These are phyloP conservation scores for Trichophyton mentagrophytes DNA, from an alignment of 2,329 filamentous ascomycete species.

Conservation along the genomic window DNA sequence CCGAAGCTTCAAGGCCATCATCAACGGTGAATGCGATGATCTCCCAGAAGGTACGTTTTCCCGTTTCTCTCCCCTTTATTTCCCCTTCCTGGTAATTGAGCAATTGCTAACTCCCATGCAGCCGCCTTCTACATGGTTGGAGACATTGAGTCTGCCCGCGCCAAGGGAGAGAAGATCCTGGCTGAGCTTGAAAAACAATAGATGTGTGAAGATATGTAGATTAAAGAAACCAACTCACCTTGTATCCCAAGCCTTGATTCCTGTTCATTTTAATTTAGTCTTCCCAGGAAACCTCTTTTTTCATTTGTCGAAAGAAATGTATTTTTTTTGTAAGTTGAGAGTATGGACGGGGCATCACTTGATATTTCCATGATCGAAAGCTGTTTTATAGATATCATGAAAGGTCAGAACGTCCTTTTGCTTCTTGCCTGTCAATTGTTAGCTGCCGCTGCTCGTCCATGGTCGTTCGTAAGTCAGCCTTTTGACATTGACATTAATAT, in stretches of 20 bases:
- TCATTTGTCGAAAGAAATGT: constrained; percentile 4
- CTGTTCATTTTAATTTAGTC: constrained; percentile 5
- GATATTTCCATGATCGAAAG: constrained; percentile 3
- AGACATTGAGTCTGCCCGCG: constrained; percentile 80
- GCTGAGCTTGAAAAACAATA: constrained; percentile 63
- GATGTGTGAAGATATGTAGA: constrained; percentile 12
- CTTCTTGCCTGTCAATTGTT: background rate
- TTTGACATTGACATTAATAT: too few relatives aligned
- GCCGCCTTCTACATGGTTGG: constrained; percentile 94
- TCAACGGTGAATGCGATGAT: constrained; percentile 87
- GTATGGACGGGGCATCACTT: constrained; percentile 2
- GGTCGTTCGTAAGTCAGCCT: background rate
- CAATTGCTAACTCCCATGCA: constrained; percentile 17
- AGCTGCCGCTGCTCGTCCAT: background rate
- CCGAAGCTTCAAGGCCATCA: constrained; percentile 90
- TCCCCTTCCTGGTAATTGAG: constrained; percentile 5
- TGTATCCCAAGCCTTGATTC: constrained; percentile 4
- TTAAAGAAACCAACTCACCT: constrained; percentile 7
- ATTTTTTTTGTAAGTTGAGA: constrained; percentile 4
- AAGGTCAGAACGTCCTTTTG: constrained; percentile 3
- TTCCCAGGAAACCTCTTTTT: constrained; percentile 3
- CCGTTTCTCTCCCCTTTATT: background rate
- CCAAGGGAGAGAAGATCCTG: constrained; percentile 99
- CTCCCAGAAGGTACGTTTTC: constrained; percentile 66
- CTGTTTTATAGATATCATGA: constrained; percentile 4